phyloP scores from a whole-genome alignment of 306 rosid species.

The Medicago ruthenica region DNA sequence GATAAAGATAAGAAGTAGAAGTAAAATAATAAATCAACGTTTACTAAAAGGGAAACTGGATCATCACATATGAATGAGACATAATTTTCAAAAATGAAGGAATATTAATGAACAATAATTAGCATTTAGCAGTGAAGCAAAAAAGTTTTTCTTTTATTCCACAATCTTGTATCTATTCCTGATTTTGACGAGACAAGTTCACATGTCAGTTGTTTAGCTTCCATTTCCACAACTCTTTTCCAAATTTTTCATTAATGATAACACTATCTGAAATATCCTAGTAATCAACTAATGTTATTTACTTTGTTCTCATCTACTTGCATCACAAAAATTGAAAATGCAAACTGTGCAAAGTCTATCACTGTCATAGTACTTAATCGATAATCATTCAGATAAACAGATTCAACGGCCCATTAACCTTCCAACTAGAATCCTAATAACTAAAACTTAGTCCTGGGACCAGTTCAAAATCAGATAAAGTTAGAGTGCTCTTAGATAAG shows the following conservation, averaged over 20 bases:
- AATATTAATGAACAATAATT: slow-evolving; percentile 16
- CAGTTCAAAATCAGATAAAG: slow-evolving; percentile 9
- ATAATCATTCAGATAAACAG: slow-evolving; percentile 2
- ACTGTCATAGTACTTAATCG: neutral
- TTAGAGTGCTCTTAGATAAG: slow-evolving; percentile 14
- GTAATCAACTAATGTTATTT: slow-evolving; percentile 1
- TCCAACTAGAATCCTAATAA: neutral
- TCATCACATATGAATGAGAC: slow-evolving; percentile 5
- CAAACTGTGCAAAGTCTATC: slow-evolving; percentile 20
- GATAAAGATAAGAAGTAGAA: slow-evolving; percentile 40
- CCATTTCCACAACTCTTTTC: slow-evolving; percentile 20
- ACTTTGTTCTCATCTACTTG: slow-evolving; percentile 24
- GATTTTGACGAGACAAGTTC: slow-evolving; percentile 18
- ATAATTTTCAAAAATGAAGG: slow-evolving; percentile 14
- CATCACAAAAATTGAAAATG: neutral
- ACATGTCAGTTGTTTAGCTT: slow-evolving; percentile 14
- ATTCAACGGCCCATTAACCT: slow-evolving; percentile 3
- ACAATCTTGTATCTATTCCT: neutral
- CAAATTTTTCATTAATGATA: neutral
- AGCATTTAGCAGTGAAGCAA: slow-evolving; percentile 16
- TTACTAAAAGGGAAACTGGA: slow-evolving; percentile 11
- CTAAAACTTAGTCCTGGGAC: slow-evolving; percentile 8
- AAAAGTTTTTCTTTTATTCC: neutral
- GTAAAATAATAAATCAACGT: slow-evolving; percentile 1
- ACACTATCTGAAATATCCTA: slow-evolving; percentile 30